Conservation (phyloP, 352 stramenopile genomes). For the Globisporangium paddicum region DNA sequence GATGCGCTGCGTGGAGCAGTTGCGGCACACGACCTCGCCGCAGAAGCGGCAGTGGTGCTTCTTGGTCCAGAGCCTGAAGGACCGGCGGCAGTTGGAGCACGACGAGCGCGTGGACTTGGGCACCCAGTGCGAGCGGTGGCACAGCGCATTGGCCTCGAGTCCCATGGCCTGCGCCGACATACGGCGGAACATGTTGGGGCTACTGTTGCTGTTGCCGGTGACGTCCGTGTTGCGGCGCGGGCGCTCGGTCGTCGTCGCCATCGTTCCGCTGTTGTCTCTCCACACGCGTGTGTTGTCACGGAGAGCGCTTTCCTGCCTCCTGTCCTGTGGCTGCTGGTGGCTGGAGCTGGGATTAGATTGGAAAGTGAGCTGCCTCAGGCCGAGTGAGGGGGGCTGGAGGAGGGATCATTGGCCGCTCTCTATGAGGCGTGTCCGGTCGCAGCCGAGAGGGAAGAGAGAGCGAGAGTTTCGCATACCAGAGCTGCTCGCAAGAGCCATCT, state of each 20-base stretch:
- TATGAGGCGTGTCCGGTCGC: background rate
- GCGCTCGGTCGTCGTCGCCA: background rate
- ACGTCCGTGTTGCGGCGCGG: slow-evolving; percentile 6
- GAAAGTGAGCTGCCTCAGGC: background rate
- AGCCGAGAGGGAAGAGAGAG: background rate
- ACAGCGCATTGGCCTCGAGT: slow-evolving; percentile 62
- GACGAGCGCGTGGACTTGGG: slow-evolving; percentile 58
- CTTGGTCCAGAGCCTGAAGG: slow-evolving; percentile 53
- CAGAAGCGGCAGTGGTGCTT: slow-evolving; percentile 82
- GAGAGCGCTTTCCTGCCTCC: background rate
- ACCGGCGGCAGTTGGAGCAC: slow-evolving; percentile 63
- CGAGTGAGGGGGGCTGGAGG: background rate
- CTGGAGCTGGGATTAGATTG: background rate
- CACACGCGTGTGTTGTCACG: background rate
- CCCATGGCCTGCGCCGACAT: slow-evolving; percentile 61
- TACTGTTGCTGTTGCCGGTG: background rate
- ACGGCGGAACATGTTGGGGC: slow-evolving; percentile 39
- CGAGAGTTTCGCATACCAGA: slow-evolving; percentile 2
- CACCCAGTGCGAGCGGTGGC: slow-evolving; percentile 70
- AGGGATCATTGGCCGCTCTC: background rate
- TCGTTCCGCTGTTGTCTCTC: background rate
- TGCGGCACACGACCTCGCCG: slow-evolving; percentile 68
- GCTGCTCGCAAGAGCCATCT: slow-evolving; percentile 1
- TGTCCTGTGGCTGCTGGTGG: background rate
- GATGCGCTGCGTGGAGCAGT: slow-evolving; percentile 71